phyloP scores from a whole-genome alignment of 495 filamentous ascomycete species.

The Neurospora sp. region DNA sequence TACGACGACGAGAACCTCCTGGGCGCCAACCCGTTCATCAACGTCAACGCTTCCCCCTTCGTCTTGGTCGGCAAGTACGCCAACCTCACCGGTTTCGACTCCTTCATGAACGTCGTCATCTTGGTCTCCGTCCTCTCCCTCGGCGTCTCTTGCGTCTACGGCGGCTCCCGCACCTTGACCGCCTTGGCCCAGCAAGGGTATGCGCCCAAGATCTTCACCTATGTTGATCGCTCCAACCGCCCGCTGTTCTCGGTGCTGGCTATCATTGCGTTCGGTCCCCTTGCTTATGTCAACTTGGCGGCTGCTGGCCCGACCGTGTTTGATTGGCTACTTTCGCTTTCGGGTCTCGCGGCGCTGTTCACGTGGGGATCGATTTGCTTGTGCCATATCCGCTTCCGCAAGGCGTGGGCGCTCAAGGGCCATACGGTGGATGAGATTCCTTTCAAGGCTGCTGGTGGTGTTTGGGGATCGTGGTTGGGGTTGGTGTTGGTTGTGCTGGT shows the following conservation, averaged over 20 bases:
- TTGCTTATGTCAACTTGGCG: slow-evolving; percentile 46
- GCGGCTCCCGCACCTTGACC: slow-evolving; percentile 58
- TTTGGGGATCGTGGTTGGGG: slow-evolving; percentile 59
- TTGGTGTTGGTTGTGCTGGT: slow-evolving; percentile 49
- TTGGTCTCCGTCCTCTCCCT: slow-evolving; percentile 59
- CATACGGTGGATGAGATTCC: slow-evolving; percentile 60
- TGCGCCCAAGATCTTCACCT: slow-evolving; percentile 47
- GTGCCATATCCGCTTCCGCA: slow-evolving; percentile 56
- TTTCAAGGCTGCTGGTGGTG: slow-evolving; percentile 54
- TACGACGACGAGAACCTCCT: slow-evolving; percentile 45
- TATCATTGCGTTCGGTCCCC: slow-evolving; percentile 38
- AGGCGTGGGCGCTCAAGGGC: slow-evolving; percentile 54
- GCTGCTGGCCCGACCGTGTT: slow-evolving; percentile 43
- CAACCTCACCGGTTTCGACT: slow-evolving; percentile 53
- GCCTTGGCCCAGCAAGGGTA: slow-evolving; percentile 50
- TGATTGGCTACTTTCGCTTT: slow-evolving; percentile 59
- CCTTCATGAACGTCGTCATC: slow-evolving; percentile 68
- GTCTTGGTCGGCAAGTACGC: slow-evolving; percentile 61
- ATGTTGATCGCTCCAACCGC: slow-evolving; percentile 49
- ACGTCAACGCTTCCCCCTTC: slow-evolving; percentile 59
- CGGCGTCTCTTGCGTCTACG: slow-evolving; percentile 57
- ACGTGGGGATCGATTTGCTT: slow-evolving; percentile 67
- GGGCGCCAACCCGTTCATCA: slow-evolving; percentile 34
- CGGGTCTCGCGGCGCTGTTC: slow-evolving; percentile 60
- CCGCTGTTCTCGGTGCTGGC: slow-evolving; percentile 41